These are phyloP conservation scores for Metschnikowia cubensis DNA, from an alignment of 805 yeast genomes.

Conservation along the genomic window DNA sequence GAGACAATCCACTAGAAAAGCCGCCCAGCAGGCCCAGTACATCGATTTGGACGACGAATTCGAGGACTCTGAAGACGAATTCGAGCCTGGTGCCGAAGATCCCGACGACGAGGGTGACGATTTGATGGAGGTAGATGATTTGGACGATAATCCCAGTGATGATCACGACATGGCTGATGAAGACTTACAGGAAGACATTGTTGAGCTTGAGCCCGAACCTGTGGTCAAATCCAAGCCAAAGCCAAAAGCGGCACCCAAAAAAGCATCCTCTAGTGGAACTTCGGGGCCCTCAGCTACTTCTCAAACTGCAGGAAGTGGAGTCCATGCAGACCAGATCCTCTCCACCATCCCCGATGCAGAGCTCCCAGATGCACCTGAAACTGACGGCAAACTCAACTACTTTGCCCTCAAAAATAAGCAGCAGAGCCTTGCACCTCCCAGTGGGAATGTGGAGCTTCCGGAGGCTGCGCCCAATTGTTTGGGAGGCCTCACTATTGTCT, in stretches of 20 bases:
- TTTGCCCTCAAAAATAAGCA: constrained; percentile 41
- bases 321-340: constrained; percentile 47
- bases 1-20: constrained; percentile 10
- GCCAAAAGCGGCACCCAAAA: constrained; percentile 8
- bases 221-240: constrained; percentile 5
- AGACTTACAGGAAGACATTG: constrained; percentile 10
- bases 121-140: constrained; percentile 12
- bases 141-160: constrained; percentile 12
- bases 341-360: constrained; percentile 71
- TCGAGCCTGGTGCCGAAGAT: constrained; percentile 19
- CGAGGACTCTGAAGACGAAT: constrained; percentile 25
- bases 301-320: constrained; percentile 24
- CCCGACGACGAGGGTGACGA: constrained; percentile 13
- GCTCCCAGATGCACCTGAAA: constrained; percentile 51
- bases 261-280: not conserved
- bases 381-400: constrained; percentile 53
- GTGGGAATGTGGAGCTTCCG: constrained; percentile 53
- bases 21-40: constrained; percentile 11
- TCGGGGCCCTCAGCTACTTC: not conserved
- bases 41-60: constrained; percentile 16
- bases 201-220: constrained; percentile 13
- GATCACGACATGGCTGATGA: constrained; percentile 6
- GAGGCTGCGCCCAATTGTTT: constrained; percentile 83
- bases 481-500: constrained; percentile 84
- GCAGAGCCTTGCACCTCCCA: constrained; percentile 25